Evolutionary conservation across 805 yeast genomes (phyloP), one percentile per base, ranked within the genome.

Genomic region (Pichia cephalocereana): DNA sequence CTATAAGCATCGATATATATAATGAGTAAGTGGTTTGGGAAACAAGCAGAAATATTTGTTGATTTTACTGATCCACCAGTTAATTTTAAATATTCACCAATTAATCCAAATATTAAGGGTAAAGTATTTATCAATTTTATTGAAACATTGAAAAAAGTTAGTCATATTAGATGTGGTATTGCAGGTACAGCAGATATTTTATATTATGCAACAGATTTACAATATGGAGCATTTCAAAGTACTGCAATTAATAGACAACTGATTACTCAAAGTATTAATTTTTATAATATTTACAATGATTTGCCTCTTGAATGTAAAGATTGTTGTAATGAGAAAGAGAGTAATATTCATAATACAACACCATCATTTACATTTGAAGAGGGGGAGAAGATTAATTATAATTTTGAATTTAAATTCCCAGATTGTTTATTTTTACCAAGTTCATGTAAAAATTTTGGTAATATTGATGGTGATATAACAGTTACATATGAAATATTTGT

Each of bases 1-100:
- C 6, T 14, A 14, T 34, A 8, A 14, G 17, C 2, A 30, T 30
- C 32, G 5, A 10, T 30, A 3, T 30, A 6, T 34, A 34, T 34
- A 10, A 48, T 48, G 51, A 42, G 43, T 15, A 48, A 44, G n/a
- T 45, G 44, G 42, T 48, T 48, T 23, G 23, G 39, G 2, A 48
- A 44, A 31, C 3, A 23, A 17, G 11, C 28, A 15, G 41, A 41
- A 6, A 15, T 14, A 26, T 4, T 37, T 1, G 26, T 48, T 8
- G 14, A 37, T 8, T 1, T 48, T 8, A 3, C n/a, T 0, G 26
- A 46, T n/a, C 28, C 44, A 14, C 52, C 52, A 12, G 23, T 18
- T 2, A 27, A 43, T n/a, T n/a, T 30, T 10, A 49, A 49, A 26
- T 49, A 42, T 39, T 45, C 52, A 8, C 48, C 48, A 4, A n/a